Percentiles rank a stretch among this genome's conserved stretches.
Conservation (phyloP, 139 green algal genomes). For the Haematococcus lacustris region DNA sequence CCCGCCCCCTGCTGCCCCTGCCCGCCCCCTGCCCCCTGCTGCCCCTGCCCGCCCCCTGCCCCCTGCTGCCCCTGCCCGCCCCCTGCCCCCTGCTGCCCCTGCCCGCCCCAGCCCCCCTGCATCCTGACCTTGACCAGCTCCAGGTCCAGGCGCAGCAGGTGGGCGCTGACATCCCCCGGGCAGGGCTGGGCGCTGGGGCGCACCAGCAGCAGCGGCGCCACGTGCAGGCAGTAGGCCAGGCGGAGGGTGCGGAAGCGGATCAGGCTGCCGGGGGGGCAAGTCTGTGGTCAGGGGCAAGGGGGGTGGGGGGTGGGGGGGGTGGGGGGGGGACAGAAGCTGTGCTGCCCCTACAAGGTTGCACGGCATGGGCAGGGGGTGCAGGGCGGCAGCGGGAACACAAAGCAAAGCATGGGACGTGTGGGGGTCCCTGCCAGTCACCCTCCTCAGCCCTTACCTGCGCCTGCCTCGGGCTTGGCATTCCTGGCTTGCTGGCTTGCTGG, state of each 20-base stretch:
- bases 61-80: not conserved
- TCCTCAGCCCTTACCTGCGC: too few relatives aligned
- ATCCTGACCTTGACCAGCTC: conserved; percentile 24
- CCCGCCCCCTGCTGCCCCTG: not conserved
- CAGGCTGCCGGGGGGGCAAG: not conserved
- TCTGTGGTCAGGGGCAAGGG: not conserved
- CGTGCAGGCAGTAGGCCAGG: conserved; percentile 33
- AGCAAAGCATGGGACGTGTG: too few relatives aligned
- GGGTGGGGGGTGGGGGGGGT: too few relatives aligned
- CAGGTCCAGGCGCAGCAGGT: conserved; percentile 19
- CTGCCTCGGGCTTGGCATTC: too few relatives aligned
- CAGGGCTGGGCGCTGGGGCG: conserved; percentile 21
- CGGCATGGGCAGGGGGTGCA: not conserved
- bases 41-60: conserved; percentile 5
- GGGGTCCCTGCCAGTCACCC: too few relatives aligned
- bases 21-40: conserved; percentile 9
- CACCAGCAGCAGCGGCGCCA: conserved; percentile 35
- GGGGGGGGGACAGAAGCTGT: not conserved
- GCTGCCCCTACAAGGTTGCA: not conserved
- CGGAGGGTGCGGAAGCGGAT: conserved; percentile 44
- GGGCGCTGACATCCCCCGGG: conserved; percentile 7
- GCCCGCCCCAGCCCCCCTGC: not conserved
- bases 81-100: not conserved
- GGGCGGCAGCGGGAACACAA: not conserved
- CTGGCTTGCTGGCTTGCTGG: not conserved